Base-by-base conservation (phyloP, 371 early-diverging fungal species). In the Fennellomyces sp. region DNA sequence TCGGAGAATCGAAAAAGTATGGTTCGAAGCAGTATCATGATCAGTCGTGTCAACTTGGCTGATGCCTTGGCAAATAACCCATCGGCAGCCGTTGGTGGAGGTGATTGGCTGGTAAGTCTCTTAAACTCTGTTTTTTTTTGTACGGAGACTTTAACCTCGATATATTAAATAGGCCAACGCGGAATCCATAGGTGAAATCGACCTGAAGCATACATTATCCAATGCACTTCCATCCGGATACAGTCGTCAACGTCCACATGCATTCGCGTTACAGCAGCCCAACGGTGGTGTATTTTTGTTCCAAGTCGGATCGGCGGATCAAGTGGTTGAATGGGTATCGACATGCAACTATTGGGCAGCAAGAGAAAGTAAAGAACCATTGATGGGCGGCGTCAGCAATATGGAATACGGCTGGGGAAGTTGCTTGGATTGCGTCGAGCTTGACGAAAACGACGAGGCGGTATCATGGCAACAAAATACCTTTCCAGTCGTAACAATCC, bases 311-410 rank as follows among this genome's bases (percentile, higher is more conserved):
- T 84, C 84, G 7, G 80, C 81, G 15, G 83, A 88, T 11, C 84
- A 87, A 57, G 81, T 93, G 13, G 77, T 79, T 13, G 91, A 87
- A 54, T 97, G 98, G 98, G 91, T 92, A 0, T 68, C 84, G 0
- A 86, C 88, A 6, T 91, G 95, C 64, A 97, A 96, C 69, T 94
- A 91, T 64, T 97, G 97, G 96, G 95, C 96, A 4, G 95, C 96
- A 3, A 74, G 94, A 10, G 88, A 88, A 56, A 91, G 91, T 57
- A 94, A 91, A 65, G 95, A 92, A 52, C 96, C 96, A 1, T 68
- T 96, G 66, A 72, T 84, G 21, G 96, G 95, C 15, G 92, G 91
- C 23, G 86, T 93, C 1, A 80, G 91, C 50, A 95, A 89, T 65
- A 85, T 91, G 72, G 96, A 96, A 62, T 96, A 93, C 61, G 97